Evolutionary conservation across 139 green algal species (phyloP), one percentile per base, ranked within the genome.

Genomic region (Haematococcus sp.): DNA sequence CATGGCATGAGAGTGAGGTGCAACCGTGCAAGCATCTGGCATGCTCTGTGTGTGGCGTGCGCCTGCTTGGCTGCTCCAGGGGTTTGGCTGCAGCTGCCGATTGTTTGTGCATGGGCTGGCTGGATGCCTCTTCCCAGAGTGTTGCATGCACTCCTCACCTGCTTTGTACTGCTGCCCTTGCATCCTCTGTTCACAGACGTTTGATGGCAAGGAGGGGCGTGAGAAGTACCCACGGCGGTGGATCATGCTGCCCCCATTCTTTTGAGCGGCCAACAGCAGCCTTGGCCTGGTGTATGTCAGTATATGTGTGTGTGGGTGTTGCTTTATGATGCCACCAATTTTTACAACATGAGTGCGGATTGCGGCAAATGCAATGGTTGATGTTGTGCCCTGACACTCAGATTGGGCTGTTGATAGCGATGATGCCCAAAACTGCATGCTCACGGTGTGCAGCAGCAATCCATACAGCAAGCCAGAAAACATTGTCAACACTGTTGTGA

Each of bases 161-260:
- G 20, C 34, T 32, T 46, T 30, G 11, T 4, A 0, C 25, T n/a
- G 3, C 30, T 68, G 4, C 20, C 19, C 23, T 51, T 27, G 3
- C 35, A 9, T 32, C 0, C 27, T n/a, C 2, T 68, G 20, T 85
- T 59, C 2, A 70, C 85, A 97, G 88, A 89, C 84, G 0, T 98
- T 98, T 84, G 91, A 98, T 64, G 95, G 95, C 43, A 93, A 93
- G 73, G 92, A 98, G 1, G 94, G 95, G 4, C 82, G 86, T 0
- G 65, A 76, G 0, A 95, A 93, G 88, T 99, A 98, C 82, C 94
- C 93, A 0, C 81, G 82, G 28, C 83, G 94, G 16, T 99, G 89
- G 87, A 83, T 97, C 51, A 94, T 99, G 70, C 78, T 99, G 30
- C 95, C 95, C 22, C 94, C 93, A 1, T 81, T 98, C 49, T 90